Evolutionary conservation across 106 monocot species (phyloP).

Genomic region (Dendrobium catenatum): DNA sequence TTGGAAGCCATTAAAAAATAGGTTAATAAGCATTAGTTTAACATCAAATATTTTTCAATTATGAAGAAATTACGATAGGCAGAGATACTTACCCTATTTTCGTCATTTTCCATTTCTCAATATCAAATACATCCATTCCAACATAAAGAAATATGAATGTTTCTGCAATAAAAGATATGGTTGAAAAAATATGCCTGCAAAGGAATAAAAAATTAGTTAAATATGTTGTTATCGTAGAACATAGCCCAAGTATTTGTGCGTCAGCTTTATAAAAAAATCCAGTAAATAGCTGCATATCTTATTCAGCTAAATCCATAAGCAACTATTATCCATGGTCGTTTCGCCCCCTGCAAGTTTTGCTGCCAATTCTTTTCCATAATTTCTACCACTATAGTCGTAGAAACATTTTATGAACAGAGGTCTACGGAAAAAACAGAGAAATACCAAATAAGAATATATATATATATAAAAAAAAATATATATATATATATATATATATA

Average conservation of each 20-base stretch:
- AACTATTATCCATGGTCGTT: not conserved
- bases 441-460: too few species aligned
- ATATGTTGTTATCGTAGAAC: not conserved
- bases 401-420: too few species aligned
- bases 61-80: not conserved
- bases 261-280: not conserved
- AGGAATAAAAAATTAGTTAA: not conserved
- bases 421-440: too few species aligned
- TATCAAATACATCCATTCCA: constrained; percentile 77
- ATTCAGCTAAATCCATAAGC: not conserved
- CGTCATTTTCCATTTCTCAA: constrained; percentile 66
- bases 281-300: not conserved
- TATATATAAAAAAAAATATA: too few species aligned
- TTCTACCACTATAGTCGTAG: not conserved
- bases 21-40: not conserved
- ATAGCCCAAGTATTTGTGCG: not conserved
- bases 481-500: too few species aligned
- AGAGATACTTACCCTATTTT: constrained; percentile 31
- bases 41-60: not conserved
- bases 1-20: not conserved
- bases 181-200: constrained; percentile 77
- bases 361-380: not conserved
- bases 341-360: too few species aligned
- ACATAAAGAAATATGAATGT: constrained; percentile 81
- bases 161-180: constrained; percentile 77